Conservation (phyloP, 768 basidiomycete species). For the Pulveroboletus sp. region DNA sequence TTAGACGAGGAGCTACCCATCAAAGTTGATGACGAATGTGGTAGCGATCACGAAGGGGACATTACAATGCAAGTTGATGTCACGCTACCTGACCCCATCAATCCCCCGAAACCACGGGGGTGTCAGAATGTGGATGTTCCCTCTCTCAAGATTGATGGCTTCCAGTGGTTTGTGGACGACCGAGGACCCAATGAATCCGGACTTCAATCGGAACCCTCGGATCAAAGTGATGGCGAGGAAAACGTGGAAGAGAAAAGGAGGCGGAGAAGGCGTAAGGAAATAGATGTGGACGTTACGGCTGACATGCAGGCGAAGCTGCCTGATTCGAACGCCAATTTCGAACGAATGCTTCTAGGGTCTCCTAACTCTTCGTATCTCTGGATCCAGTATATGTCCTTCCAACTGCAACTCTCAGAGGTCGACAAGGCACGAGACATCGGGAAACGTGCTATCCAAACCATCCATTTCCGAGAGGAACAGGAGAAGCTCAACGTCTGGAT, state of each 20-base stretch:
- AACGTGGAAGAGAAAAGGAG: constrained; percentile 45
- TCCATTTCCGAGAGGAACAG: constrained; percentile 93
- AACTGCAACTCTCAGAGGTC: constrained; percentile 91
- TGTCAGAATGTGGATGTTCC: constrained; percentile 12
- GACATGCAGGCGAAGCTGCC: constrained; percentile 84
- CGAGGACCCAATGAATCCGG: constrained; percentile 33
- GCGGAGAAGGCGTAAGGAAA: constrained; percentile 63
- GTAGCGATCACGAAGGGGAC: constrained; percentile 17
- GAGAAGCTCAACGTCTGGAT: constrained; percentile 98
- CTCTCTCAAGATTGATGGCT: constrained; percentile 56
- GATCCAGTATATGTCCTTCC: constrained; percentile 99
- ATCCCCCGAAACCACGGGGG: not conserved
- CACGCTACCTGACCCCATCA: not conserved
- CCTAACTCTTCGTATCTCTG: constrained; percentile 97
- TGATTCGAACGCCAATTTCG: constrained; percentile 92
- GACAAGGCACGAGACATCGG: constrained; percentile 91
- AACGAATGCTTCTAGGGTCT: constrained; percentile 85
- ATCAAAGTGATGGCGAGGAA: constrained; percentile 33
- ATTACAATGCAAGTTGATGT: constrained; percentile 19
- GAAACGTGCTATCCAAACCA: constrained; percentile 75
- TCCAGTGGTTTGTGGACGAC: constrained; percentile 60
- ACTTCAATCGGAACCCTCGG: constrained; percentile 38
- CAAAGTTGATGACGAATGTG: constrained; percentile 12
- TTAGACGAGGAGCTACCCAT: constrained; percentile 15
- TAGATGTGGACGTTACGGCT: constrained; percentile 77